Base-by-base conservation (phyloP, 176 grass and related monocot genomes). In the Puccinellia tenuiflora region DNA sequence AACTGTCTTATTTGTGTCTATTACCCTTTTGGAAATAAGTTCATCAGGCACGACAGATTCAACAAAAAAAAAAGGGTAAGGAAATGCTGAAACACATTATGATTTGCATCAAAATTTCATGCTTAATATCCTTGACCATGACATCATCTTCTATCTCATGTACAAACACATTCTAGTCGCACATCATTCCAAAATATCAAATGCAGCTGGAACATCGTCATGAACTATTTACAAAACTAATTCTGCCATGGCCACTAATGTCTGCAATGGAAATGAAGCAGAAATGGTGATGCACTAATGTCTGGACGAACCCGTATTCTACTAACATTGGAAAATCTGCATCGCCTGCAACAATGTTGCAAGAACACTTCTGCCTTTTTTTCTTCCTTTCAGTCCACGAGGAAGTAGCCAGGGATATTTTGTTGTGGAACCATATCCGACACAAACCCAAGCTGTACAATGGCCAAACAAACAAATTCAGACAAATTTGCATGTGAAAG, bases 391-490 rank as follows among this genome's bases (percentile, higher is more conserved):
- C 78, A 55, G 78, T 85, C 63, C 51, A 45, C 48, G 56, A 89
- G 63, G 53, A 81, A 77, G 15, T 21, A 51, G 8, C 3, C 33
- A 14, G 51, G 71, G 62, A 89, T 85, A 17, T 70, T 34, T 43
- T 6, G 0, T 28, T 20, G 61, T 63, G 78, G 8, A 81, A 15
- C 4, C 83, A 89, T 70, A 71, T 24, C 60, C 0, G 88, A 81
- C 52, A 89, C 83, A 4, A 20, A 0, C 20, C 56, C 71, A 50
- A 89, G 80, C 83, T 89, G 78, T 42, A 50, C 45, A 77, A 54
- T 77, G 31, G 16, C 51, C 33, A 61, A 81, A 6, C 22, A 70
- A 70, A 81, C 30, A 62, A 25, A 62, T 16, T 60, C 39, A 21
- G 51, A 61, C 3, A 76, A 85, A 24, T 2, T 18, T 34, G 20